Conservation (phyloP, 306 rosid genomes). For the Lablab purpureus region DNA sequence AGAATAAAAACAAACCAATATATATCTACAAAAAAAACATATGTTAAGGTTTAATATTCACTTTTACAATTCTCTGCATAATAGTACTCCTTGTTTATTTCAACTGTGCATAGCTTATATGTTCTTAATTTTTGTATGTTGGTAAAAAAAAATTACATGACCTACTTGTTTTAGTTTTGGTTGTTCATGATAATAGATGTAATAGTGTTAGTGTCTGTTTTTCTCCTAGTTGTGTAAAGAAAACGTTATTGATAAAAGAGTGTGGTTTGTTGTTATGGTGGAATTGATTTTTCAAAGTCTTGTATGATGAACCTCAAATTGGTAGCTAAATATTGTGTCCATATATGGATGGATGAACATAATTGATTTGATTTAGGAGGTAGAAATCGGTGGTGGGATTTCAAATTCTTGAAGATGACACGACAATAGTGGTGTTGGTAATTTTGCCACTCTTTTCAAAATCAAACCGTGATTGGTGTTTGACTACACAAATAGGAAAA, state of each 20-base stretch:
- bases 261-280: not conserved
- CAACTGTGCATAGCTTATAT: too few relatives aligned
- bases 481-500: not conserved
- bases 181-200: not conserved
- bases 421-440: not conserved
- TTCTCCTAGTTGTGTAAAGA: not conserved
- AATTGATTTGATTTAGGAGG: not conserved
- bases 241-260: not conserved
- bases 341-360: not conserved
- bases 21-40: not conserved
- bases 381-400: not conserved
- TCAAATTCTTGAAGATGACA: not conserved
- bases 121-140: too few relatives aligned
- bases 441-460: not conserved
- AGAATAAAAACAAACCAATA: not conserved
- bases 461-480: not conserved
- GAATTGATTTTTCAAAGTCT: not conserved
- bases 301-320: slow-evolving; percentile 8
- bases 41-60: slow-evolving; percentile 3
- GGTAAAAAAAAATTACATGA: too few relatives aligned
- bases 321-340: too few relatives aligned
- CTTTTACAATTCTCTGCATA: not conserved
- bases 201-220: not conserved
- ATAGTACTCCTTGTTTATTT: too few relatives aligned
- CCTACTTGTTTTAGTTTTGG: not conserved